These are phyloP conservation scores for Sphaerobolus stellatus DNA, from an alignment of 1,284 basidiomycete species.

Conservation along the genomic window DNA sequence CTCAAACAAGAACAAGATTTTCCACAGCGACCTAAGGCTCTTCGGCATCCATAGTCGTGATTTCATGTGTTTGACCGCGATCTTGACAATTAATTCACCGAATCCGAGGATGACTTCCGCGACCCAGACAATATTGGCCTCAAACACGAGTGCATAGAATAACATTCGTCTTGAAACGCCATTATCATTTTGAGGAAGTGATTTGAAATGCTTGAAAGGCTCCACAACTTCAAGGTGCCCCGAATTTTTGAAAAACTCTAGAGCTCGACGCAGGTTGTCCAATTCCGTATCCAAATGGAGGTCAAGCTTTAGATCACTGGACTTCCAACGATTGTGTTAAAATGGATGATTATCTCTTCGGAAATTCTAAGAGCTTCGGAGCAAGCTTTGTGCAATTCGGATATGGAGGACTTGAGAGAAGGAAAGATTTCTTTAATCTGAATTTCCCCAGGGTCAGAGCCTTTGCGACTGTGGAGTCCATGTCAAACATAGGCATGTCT, in stretches of 20 bases:
- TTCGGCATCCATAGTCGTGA: constrained; percentile 54
- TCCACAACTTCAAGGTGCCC: constrained; percentile 46
- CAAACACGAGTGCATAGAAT: constrained; percentile 48
- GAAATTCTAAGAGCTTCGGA: constrained; percentile 35
- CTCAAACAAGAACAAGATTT: constrained; percentile 30
- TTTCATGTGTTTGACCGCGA: constrained; percentile 37
- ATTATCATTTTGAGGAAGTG: constrained; percentile 1
- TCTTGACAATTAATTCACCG: constrained; percentile 42
- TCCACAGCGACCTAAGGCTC: constrained; percentile 44
- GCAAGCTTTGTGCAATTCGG: constrained; percentile 41
- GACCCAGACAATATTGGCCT: constrained; percentile 42
- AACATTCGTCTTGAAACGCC: constrained; percentile 40
- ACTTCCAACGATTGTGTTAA: constrained; percentile 52
- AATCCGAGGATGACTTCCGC: constrained; percentile 45
- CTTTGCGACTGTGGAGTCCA: too few species aligned
- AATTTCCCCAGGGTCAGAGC: too few species aligned
- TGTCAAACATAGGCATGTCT: too few species aligned
- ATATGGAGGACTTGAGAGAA: constrained; percentile 43
- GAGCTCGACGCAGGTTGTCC: constrained; percentile 34
- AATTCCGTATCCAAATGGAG: constrained; percentile 39
- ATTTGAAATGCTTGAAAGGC: constrained; percentile 44
- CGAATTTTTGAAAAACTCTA: constrained; percentile 41
- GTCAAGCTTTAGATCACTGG: constrained; percentile 26
- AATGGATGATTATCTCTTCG: constrained; percentile 37
- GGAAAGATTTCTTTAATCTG: constrained; percentile 47